Percentiles rank a stretch among this genome's conserved stretches.
Conservation (phyloP, 176 grass and related monocot species). For the Musa troglodytarum region DNA sequence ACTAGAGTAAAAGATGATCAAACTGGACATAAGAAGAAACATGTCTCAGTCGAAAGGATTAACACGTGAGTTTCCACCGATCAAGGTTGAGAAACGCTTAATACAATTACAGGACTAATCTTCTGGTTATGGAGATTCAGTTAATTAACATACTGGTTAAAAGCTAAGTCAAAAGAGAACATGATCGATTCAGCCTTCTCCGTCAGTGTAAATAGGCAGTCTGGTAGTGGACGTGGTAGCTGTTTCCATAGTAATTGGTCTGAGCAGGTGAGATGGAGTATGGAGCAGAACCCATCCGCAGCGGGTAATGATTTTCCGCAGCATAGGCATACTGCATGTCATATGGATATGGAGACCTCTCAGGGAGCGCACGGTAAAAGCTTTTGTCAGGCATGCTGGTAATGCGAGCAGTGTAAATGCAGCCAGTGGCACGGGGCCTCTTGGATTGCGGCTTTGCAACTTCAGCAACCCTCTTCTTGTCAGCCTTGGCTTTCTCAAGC, state of each 20-base stretch:
- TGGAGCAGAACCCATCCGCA: conserved; percentile 34
- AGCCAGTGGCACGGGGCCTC: conserved; percentile 62
- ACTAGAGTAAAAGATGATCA: background rate
- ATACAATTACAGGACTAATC: background rate
- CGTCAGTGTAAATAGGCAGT: conserved; percentile 67
- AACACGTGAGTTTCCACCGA: background rate
- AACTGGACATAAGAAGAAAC: background rate
- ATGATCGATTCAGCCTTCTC: conserved; percentile 21
- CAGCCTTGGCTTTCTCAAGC: conserved; percentile 96
- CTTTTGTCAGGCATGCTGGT: conserved; percentile 43
- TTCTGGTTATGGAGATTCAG: background rate
- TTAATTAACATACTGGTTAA: conserved; percentile 20
- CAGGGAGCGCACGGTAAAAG: conserved; percentile 20
- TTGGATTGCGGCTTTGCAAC: conserved; percentile 89
- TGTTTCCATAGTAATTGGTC: conserved; percentile 64
- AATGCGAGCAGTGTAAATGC: conserved; percentile 37
- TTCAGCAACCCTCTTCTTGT: conserved; percentile 81
- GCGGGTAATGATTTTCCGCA: conserved; percentile 46
- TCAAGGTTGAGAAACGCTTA: background rate
- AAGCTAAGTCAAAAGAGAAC: conserved; percentile 41
- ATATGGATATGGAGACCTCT: conserved; percentile 58
- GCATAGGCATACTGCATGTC: conserved; percentile 59
- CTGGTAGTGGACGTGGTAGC: conserved; percentile 71
- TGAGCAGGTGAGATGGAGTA: conserved; percentile 58
- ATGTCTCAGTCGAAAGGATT: background rate